These are phyloP conservation scores for Ambrosiella beaveri DNA, from an alignment of 2,329 filamentous ascomycete species.

Conservation along the genomic window DNA sequence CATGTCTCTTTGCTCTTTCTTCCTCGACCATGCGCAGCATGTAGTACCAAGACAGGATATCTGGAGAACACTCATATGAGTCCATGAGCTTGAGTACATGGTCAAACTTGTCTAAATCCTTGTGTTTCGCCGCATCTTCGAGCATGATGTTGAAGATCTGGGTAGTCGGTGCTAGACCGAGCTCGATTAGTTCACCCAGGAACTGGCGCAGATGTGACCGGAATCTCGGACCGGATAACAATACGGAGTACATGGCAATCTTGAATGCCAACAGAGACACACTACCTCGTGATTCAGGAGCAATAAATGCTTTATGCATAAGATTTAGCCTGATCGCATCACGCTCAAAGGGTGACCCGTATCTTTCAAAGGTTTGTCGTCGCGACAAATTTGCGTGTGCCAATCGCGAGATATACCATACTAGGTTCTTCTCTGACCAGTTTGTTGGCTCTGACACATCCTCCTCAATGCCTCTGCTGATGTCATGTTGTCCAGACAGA, in stretches of 20 bases:
- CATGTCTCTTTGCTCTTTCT: slow-evolving; percentile 33
- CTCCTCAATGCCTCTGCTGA: slow-evolving; percentile 16
- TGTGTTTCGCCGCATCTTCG: slow-evolving; percentile 22
- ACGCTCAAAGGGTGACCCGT: slow-evolving; percentile 21
- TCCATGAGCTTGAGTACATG: slow-evolving; percentile 26
- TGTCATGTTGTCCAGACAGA: slow-evolving; percentile 18
- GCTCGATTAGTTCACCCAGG: slow-evolving; percentile 21
- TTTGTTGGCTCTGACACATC: slow-evolving; percentile 22
- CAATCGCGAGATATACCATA: slow-evolving; percentile 27
- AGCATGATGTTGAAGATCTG: slow-evolving; percentile 33
- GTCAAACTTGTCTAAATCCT: slow-evolving; percentile 27
- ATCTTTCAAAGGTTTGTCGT: slow-evolving; percentile 21
- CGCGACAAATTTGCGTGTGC: slow-evolving; percentile 22
- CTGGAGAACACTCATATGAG: slow-evolving; percentile 22
- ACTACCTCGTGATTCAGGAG: slow-evolving; percentile 19
- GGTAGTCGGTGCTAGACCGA: slow-evolving; percentile 27
- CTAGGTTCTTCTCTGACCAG: slow-evolving; percentile 27
- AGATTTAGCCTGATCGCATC: slow-evolving; percentile 23
- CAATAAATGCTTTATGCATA: slow-evolving; percentile 24
- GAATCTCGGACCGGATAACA: slow-evolving; percentile 16
- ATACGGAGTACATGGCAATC: slow-evolving; percentile 27
- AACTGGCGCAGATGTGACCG: slow-evolving; percentile 19
- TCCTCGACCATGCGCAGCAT: slow-evolving; percentile 38
- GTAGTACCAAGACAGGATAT: slow-evolving; percentile 30
- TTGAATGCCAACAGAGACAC: slow-evolving; percentile 27